Percentiles rank a stretch among this genome's conserved stretches.
Evolutionary conservation across 2,329 filamentous ascomycete species (phyloP).

Genomic region (Ophiostoma piceae): DNA sequence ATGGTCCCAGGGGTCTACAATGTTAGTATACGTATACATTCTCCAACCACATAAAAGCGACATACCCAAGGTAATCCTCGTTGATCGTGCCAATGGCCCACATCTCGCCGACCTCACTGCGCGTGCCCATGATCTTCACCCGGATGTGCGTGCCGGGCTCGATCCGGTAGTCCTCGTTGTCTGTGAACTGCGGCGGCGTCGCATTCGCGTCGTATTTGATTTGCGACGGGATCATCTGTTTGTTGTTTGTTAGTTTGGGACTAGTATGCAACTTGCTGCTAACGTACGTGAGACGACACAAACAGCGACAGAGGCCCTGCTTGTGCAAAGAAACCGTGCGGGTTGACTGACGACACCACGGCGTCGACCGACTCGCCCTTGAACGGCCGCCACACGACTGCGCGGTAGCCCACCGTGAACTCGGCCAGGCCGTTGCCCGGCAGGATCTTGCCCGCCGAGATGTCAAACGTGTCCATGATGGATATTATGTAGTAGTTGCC

Average conservation of each 20-base stretch:
- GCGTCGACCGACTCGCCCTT: conserved; percentile 98
- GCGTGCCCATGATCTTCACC: conserved; percentile 87
- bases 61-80: conserved; percentile 67
- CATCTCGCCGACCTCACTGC: conserved; percentile 90
- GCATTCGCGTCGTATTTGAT: conserved; percentile 95
- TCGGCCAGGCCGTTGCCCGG: conserved; percentile 88
- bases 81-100: conserved; percentile 98
- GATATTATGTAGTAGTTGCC: conserved; percentile 97
- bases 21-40: neutral
- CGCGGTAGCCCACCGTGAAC: conserved; percentile 91
- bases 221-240: conserved; percentile 79
- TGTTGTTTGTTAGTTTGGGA: too few species aligned
- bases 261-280: too few species aligned
- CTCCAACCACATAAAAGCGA: conserved; percentile 14
- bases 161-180: conserved; percentile 89
- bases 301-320: conserved; percentile 74
- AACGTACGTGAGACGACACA: conserved; percentile 68
- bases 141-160: conserved; percentile 91
- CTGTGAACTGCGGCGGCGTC: conserved; percentile 93
- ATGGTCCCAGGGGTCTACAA: conserved; percentile 14
- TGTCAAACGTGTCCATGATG: conserved; percentile 93
- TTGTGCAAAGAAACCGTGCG: conserved; percentile 84
- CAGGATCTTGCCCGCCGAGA: conserved; percentile 86
- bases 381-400: conserved; percentile 96
- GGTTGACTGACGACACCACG: conserved; percentile 84